phyloP scores from a whole-genome alignment of 2,329 filamentous ascomycete species.

The Neonectria sp. region DNA sequence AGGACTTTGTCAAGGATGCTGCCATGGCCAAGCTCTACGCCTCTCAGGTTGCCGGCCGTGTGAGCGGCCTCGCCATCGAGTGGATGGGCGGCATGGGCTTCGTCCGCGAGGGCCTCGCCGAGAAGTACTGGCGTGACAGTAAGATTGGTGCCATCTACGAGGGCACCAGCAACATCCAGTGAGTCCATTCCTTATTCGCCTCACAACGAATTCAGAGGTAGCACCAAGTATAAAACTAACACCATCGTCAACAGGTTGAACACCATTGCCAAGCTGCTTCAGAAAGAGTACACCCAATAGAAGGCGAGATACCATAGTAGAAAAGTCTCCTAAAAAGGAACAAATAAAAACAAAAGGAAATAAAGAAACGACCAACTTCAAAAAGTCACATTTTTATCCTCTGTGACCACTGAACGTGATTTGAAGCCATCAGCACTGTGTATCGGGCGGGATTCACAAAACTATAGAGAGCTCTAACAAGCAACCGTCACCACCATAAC shows the following conservation, averaged over 20 bases:
- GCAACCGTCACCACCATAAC: background rate
- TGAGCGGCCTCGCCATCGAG: conserved; percentile 89
- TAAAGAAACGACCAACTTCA: conserved; percentile 15
- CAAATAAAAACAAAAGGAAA: conserved; percentile 32
- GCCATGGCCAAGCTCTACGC: conserved; percentile 99
- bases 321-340: conserved; percentile 22
- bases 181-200: conserved; percentile 48
- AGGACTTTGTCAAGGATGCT: conserved; percentile 95
- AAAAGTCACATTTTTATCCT: background rate
- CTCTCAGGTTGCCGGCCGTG: conserved; percentile 90
- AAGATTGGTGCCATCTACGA: conserved; percentile 99
- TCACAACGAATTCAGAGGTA: background rate
- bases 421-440: background rate
- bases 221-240: conserved; percentile 31
- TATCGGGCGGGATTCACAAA: background rate
- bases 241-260: conserved; percentile 62
- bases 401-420: background rate
- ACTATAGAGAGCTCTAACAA: background rate
- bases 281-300: conserved; percentile 72
- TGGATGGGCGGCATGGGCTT: conserved; percentile 99
- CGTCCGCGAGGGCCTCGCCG: conserved; percentile 93
- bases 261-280: conserved; percentile 74
- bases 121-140: conserved; percentile 98
- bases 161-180: conserved; percentile 86
- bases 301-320: conserved; percentile 26